phyloP scores from a whole-genome alignment of 1,284 basidiomycete species.

The Microbotryum scabiosae region DNA sequence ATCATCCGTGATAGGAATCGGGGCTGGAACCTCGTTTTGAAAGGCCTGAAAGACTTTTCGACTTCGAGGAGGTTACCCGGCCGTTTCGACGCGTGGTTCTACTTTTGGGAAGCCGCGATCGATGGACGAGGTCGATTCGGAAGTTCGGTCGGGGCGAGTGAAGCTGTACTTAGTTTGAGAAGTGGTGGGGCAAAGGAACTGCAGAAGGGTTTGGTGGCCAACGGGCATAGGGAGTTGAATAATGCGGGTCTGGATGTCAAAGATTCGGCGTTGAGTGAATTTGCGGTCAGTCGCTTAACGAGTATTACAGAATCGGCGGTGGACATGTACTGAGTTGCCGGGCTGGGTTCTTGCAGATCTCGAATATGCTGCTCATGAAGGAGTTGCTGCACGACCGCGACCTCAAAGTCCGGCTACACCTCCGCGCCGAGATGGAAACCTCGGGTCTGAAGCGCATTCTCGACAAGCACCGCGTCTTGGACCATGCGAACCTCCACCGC shows the following conservation, averaged over 20 bases:
- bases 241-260: conserved; percentile 36
- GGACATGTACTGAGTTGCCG: too few species aligned
- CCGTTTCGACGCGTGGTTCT: conserved; percentile 84
- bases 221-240: conserved; percentile 45
- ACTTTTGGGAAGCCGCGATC: conserved; percentile 66
- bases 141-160: conserved; percentile 84
- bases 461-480: conserved; percentile 59
- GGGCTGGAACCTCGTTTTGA: conserved; percentile 46
- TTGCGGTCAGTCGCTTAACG: conserved; percentile 54
- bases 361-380: conserved; percentile 64
- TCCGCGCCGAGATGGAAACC: conserved; percentile 79
- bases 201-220: conserved; percentile 6
- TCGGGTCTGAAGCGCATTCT: conserved; percentile 72
- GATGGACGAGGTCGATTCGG: conserved; percentile 90
- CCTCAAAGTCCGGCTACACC: conserved; percentile 71
- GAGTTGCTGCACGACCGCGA: conserved; percentile 56
- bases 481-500: conserved; percentile 55
- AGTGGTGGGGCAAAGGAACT: conserved; percentile 23
- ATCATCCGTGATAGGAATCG: conserved; percentile 44
- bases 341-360: conserved; percentile 40
- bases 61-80: conserved; percentile 51
- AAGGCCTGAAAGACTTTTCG: conserved; percentile 47
- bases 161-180: conserved; percentile 59
- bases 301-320: too few species aligned
- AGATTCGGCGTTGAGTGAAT: conserved; percentile 66